These are phyloP conservation scores for Amanita rimosa DNA, from an alignment of 768 basidiomycete species.

Conservation along the genomic window DNA sequence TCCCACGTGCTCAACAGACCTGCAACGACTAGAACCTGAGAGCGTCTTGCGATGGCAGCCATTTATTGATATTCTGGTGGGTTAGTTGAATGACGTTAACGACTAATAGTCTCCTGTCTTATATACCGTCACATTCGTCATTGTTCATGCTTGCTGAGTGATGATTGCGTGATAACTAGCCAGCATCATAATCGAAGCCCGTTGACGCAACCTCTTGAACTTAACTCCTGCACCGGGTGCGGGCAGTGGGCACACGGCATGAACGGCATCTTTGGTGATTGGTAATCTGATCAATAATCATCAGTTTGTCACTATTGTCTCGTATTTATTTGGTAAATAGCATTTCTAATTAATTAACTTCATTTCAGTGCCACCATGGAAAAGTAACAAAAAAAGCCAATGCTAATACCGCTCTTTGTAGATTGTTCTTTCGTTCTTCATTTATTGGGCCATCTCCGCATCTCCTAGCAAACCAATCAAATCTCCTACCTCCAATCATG, in stretches of 20 bases:
- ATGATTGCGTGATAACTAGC: neutral
- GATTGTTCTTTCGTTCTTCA: constrained; percentile 33
- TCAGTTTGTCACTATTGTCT: neutral
- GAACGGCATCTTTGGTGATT: too few species aligned
- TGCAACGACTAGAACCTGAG: constrained; percentile 47
- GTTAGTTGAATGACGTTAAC: neutral
- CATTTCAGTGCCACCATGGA: too few species aligned
- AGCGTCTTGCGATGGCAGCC: constrained; percentile 25
- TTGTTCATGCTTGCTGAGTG: neutral
- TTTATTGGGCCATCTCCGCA: constrained; percentile 24
- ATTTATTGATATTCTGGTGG: too few species aligned
- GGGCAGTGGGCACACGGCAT: too few species aligned
- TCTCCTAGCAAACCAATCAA: constrained; percentile 45
- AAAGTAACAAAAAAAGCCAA: neutral
- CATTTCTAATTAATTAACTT: too few species aligned
- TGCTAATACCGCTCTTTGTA: constrained; percentile 10
- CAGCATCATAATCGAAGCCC: neutral
- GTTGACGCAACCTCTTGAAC: neutral
- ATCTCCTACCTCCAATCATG: constrained; percentile 25
- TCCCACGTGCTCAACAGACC: constrained; percentile 22
- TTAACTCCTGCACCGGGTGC: too few species aligned
- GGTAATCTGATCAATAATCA: too few species aligned
- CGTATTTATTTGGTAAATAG: neutral
- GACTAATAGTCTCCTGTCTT: neutral
- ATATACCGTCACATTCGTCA: neutral